Base-by-base conservation (phyloP, 2,329 filamentous ascomycete species). In the Penicillium sumatraense region DNA sequence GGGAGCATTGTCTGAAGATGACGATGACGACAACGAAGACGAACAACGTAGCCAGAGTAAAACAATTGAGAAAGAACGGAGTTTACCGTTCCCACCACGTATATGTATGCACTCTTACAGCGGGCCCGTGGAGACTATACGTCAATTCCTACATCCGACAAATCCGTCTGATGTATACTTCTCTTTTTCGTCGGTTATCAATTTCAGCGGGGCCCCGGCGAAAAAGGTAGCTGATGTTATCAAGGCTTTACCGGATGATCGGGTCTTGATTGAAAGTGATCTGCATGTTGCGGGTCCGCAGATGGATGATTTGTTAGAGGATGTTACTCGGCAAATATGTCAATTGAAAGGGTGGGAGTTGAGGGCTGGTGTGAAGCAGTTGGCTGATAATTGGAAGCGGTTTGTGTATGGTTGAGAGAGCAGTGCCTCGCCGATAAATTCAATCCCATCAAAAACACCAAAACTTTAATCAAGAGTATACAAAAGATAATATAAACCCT, bases 61-160 rank as follows among this genome's bases (percentile, higher is more conserved):
- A 20, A 35, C 49, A 18, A 31, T 10, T 10, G 27, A 33, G 14
- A 48, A 53, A 11, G 26, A 53, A 23, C 27, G 38, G 5, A 64
- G 79, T 1, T 86, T 82, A 56, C 88, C 89, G 0, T 98, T 89
- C 64, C 93, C 95, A 3, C 92, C 93, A 1, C 81, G 93, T 8
- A 88, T 98, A 69, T 99, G 95, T 69, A 84, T 99, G 56, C 95
- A 99, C 74, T 97, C 93, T 0, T 99, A 92, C 74, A 96, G 90
- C 45, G 93, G 91, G 0, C 83, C 88, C 5, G 80, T 85, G 10
- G 87, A 95, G 53, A 83, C 88, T 27, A 76, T 97, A 33, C 87
- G 84, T 61, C 91, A 92, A 71, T 98, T 96, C 67, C 76, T 91
- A 45, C 82, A 89, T 60, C 84, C 85, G 1, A 80, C 83, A 1